Conservation (phyloP, 495 filamentous ascomycete genomes). For the Collariella sp. region DNA sequence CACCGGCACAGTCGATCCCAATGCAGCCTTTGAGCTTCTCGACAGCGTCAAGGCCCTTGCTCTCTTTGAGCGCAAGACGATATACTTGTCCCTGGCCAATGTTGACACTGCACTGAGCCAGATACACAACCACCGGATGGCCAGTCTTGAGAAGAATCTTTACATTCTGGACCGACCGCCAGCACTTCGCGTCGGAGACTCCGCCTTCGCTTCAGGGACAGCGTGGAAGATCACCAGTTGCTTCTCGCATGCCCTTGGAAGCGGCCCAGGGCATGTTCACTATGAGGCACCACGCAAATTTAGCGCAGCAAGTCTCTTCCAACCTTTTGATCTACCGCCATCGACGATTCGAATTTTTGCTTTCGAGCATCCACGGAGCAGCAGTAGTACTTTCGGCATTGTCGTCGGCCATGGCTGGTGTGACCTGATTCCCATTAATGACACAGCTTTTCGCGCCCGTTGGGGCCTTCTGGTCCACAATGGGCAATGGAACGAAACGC, state of each 20-base stretch:
- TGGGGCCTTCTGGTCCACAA: slow-evolving; percentile 16
- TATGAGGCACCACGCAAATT: slow-evolving; percentile 17
- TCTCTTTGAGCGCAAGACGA: slow-evolving; percentile 11
- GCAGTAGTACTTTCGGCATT: slow-evolving; percentile 11
- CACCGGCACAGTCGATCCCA: slow-evolving; percentile 17
- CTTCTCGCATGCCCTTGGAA: slow-evolving; percentile 19
- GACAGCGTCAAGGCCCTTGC: slow-evolving; percentile 9
- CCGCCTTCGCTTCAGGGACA: background rate
- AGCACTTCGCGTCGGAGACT: background rate
- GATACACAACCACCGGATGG: slow-evolving; percentile 14
- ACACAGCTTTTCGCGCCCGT: background rate
- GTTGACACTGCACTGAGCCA: background rate
- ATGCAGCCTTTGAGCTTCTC: slow-evolving; percentile 15
- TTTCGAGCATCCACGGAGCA: slow-evolving; percentile 8
- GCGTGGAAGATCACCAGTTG: slow-evolving; percentile 18
- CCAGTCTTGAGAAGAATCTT: slow-evolving; percentile 14
- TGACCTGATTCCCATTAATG: slow-evolving; percentile 10
- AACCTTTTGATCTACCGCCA: slow-evolving; percentile 18
- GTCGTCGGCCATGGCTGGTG: slow-evolving; percentile 18
- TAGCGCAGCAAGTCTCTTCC: slow-evolving; percentile 7
- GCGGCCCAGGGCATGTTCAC: slow-evolving; percentile 12
- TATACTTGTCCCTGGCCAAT: slow-evolving; percentile 15
- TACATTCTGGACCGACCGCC: slow-evolving; percentile 17
- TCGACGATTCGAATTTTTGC: slow-evolving; percentile 13
- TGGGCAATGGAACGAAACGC: slow-evolving; percentile 14